Conservation (phyloP, 208 protist species). For the Angomonas ambiguus region DNA sequence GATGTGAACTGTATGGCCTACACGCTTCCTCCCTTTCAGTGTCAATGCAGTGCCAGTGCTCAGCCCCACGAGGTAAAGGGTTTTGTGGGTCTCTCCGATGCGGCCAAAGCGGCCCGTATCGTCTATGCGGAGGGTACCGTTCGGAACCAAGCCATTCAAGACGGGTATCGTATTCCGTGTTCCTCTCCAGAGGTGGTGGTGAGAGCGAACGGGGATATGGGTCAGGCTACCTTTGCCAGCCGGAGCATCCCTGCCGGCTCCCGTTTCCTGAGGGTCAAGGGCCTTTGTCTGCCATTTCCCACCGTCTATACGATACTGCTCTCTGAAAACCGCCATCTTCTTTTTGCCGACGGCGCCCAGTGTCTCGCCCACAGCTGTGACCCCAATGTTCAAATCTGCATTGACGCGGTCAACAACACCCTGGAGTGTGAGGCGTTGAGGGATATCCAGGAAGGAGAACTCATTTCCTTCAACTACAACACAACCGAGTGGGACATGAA, state of each 20-base stretch:
- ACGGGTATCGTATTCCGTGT: constrained; percentile 42
- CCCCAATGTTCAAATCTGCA: constrained; percentile 62
- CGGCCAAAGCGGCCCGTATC: constrained; percentile 32
- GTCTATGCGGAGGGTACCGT: constrained; percentile 45
- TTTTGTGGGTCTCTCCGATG: constrained; percentile 32
- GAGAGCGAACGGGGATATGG: constrained; percentile 45
- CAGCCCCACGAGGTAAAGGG: constrained; percentile 42
- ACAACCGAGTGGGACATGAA: constrained; percentile 82
- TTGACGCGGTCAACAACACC: constrained; percentile 57
- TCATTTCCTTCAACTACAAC: constrained; percentile 80
- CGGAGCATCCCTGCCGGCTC: constrained; percentile 39
- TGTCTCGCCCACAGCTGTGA: constrained; percentile 83
- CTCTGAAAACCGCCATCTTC: constrained; percentile 51
- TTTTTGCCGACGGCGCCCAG: constrained; percentile 67
- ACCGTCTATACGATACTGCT: constrained; percentile 73
- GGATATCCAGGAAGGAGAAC: constrained; percentile 53
- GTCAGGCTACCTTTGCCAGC: constrained; percentile 55
- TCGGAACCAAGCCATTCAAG: constrained; percentile 35
- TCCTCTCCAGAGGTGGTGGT: constrained; percentile 44
- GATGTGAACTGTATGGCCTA: constrained; percentile 69
- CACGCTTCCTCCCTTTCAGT: constrained; percentile 44
- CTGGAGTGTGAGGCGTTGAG: constrained; percentile 73
- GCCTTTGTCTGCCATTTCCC: constrained; percentile 59
- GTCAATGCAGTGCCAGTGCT: constrained; percentile 26
- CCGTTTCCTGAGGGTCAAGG: constrained; percentile 53